Percentiles rank a stretch among this genome's conserved stretches.
Conservation (phyloP, 495 filamentous ascomycete genomes). For the Diplogelasinospora grovesii region DNA sequence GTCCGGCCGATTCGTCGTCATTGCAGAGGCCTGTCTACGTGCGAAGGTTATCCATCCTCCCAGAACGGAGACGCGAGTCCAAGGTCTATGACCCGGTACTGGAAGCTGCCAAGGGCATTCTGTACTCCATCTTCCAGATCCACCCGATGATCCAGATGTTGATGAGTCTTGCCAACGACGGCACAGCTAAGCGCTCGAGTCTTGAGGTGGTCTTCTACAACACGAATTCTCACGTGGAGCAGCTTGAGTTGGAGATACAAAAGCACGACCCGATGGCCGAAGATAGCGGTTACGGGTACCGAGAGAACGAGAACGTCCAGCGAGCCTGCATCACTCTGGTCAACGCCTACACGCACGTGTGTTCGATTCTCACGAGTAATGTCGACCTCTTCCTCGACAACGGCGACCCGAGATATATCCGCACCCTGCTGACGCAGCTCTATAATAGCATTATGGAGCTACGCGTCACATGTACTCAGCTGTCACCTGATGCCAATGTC, state of each 20-base stretch:
- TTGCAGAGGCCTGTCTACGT: slow-evolving; percentile 55
- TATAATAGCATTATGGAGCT: slow-evolving; percentile 78
- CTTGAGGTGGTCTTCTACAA: slow-evolving; percentile 75
- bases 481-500: slow-evolving; percentile 8
- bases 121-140: slow-evolving; percentile 77
- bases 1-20: slow-evolving; percentile 49
- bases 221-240: slow-evolving; percentile 65
- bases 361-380: slow-evolving; percentile 60
- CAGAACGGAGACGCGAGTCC: slow-evolving; percentile 66
- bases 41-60: slow-evolving; percentile 73
- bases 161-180: slow-evolving; percentile 62
- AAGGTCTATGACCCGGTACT: slow-evolving; percentile 56
- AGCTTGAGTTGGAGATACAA: slow-evolving; percentile 66
- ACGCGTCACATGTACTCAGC: slow-evolving; percentile 38
- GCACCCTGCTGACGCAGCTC: slow-evolving; percentile 71
- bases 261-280: slow-evolving; percentile 51
- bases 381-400: slow-evolving; percentile 65
- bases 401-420: slow-evolving; percentile 70
- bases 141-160: slow-evolving; percentile 69
- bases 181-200: slow-evolving; percentile 59
- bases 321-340: slow-evolving; percentile 64
- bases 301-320: slow-evolving; percentile 61
- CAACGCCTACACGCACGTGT: slow-evolving; percentile 68
- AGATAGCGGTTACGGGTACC: slow-evolving; percentile 42
- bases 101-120: slow-evolving; percentile 76